A percentile compares a stretch with the other conserved stretches of the same genome.
These are phyloP conservation scores for Thermomucor indicae-seudaticae DNA, from an alignment of 371 early-diverging fungal species.

Conservation along the genomic window DNA sequence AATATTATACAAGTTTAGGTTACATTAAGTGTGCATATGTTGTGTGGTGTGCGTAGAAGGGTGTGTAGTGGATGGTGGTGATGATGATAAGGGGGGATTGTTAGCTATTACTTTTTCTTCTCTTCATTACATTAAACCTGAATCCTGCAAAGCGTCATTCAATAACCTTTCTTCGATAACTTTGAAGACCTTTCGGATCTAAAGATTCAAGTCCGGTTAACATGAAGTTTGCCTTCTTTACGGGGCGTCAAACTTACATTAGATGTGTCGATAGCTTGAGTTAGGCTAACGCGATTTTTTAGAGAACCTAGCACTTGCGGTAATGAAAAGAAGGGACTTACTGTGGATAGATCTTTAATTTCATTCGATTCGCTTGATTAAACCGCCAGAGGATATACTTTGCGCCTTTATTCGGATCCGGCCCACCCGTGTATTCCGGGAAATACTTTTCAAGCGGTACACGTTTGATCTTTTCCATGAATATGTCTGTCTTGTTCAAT, in stretches of 20 bases:
- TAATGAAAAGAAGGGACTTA: slow-evolving; percentile 20
- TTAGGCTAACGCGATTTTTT: slow-evolving; percentile 32
- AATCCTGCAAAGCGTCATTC: slow-evolving; percentile 1
- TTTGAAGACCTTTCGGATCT: slow-evolving; percentile 60
- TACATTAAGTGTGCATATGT: no score
- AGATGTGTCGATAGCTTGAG: slow-evolving; percentile 67
- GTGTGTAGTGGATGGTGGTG: no score
- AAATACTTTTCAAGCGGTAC: slow-evolving; percentile 61
- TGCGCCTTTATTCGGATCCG: slow-evolving; percentile 60
- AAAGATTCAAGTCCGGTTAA: background rate
- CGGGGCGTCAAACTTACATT: slow-evolving; percentile 38
- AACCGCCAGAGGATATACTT: slow-evolving; percentile 69
- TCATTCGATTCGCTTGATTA: slow-evolving; percentile 61
- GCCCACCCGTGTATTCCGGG: slow-evolving; percentile 66
- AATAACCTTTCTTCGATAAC: slow-evolving; percentile 65
- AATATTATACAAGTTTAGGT: no score
- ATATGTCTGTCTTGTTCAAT: slow-evolving; percentile 75
- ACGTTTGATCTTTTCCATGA: slow-evolving; percentile 58
- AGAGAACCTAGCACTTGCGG: background rate
- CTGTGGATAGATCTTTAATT: slow-evolving; percentile 72
- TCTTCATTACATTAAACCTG: slow-evolving; percentile 3
- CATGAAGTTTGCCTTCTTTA: background rate
- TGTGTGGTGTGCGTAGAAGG: no score
- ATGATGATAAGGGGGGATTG: no score
- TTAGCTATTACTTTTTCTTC: no score